Evolutionary conservation across 2,329 filamentous ascomycete genomes (phyloP).

Genomic region (Magnaporthiopsis rhizophila): DNA sequence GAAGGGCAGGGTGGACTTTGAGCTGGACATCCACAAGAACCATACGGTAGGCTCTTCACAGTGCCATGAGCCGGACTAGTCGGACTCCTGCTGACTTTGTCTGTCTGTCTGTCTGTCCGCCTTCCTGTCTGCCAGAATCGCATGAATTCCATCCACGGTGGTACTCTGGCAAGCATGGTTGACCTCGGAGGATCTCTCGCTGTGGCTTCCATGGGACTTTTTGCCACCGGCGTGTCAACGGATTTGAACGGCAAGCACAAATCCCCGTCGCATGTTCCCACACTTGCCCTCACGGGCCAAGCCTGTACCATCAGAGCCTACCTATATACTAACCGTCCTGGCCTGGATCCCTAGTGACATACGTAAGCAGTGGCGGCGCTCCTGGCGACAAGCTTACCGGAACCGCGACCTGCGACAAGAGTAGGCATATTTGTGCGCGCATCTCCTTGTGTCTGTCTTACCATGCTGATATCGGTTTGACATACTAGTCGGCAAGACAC

Average conservation of each 20-base stretch:
- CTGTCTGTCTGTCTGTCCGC: background rate
- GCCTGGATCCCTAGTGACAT: constrained; percentile 43
- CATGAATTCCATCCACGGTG: constrained; percentile 67
- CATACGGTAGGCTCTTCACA: constrained; percentile 54
- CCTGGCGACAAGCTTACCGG: constrained; percentile 48
- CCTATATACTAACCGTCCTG: background rate
- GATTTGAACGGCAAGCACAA: constrained; percentile 47
- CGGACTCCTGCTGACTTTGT: background rate
- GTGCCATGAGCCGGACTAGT: background rate
- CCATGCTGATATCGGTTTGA: background rate
- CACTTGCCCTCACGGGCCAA: background rate
- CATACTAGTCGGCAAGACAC: constrained; percentile 49
- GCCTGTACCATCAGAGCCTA: background rate
- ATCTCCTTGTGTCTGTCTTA: background rate
- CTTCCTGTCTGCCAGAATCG: constrained; percentile 61
- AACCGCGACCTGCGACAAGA: constrained; percentile 54
- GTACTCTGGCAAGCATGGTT: constrained; percentile 69
- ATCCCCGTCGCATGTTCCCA: background rate
- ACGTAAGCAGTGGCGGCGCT: constrained; percentile 49
- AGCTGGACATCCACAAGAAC: constrained; percentile 64
- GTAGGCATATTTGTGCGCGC: constrained; percentile 26
- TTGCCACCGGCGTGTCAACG: constrained; percentile 56
- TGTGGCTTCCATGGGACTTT: constrained; percentile 56
- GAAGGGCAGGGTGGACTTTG: constrained; percentile 65
- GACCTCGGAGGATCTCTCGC: constrained; percentile 58